Base-by-base conservation (phyloP, 305 asterid genomes). In the Fraxinus greggii region DNA sequence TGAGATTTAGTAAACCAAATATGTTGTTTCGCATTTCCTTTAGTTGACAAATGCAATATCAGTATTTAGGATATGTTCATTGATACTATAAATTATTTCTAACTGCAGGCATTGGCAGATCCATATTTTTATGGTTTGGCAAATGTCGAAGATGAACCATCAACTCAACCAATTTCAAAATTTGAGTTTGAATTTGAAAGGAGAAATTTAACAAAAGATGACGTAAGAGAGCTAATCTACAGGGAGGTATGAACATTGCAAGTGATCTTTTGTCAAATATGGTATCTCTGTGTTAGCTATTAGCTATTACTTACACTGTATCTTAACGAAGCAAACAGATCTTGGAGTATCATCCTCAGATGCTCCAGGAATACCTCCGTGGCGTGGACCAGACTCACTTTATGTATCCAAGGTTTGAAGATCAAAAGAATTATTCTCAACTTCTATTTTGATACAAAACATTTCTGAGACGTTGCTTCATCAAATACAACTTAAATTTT, bases 261-360 rank as follows among this genome's bases (percentile, higher is more conserved):
- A 9, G 65, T 81, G 76, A 82, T 76, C 81, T 84, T 72, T 83
- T 54, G 26, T 80, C n/a, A 24, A 80, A 61, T 21, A 73, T 82
- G 75, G 69, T 83, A 74, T 84, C 31, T 73, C 45, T 80, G 86
- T 82, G 78, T 38, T 89, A 67, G 82, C 85, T 74, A 82, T 83
- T 82, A 82, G 82, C 85, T 76, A 85, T 83, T 82, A 81, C 93
- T 92, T 87, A 88, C 86, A 13, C 76, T 70, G 88, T 88, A 86
- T 89, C 88, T 87, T 86, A 85, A 86, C 85, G 70, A 86, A 88
- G 86, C 89, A 83, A 85, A 89, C 97, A 95, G 98, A 93, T 95
- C 89, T 93, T 93, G 91, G 98, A 93, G 98, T 93, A 93, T 90
- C 98, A 95, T 88, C 98, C 98, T 70, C 98, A 92, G 93, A 95